Evolutionary conservation across 768 basidiomycete genomes (phyloP), one percentile per base, ranked within the genome.

Genomic region (Agaricus sinodeliciosus): DNA sequence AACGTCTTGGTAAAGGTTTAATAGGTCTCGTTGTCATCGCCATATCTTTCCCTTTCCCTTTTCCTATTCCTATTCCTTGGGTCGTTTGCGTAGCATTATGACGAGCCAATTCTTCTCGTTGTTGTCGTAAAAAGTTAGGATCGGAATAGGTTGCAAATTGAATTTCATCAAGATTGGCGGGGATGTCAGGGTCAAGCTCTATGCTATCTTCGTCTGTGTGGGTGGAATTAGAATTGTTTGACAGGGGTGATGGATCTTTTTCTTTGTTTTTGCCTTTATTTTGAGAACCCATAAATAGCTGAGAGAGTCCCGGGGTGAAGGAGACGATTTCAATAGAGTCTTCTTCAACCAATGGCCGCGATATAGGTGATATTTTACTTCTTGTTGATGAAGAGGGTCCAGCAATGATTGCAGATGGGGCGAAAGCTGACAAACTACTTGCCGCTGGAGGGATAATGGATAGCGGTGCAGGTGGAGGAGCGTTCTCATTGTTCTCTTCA

Each of bases 81-180:
- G 40, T 12, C 3, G 8, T 9, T 22, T 15, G 15, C 6, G 49
- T 41, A 9, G 36, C 27, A n/a, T 8, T 31, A 12, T n/a, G 19
- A 28, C 37, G 43, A 19, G 36, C 37, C 34, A 46, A 35, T 31
- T 41, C 51, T 13, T 52, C 43, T 7, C 25, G 18, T 31, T 46
- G 51, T 19, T 28, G 27, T 16, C 26, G 35, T 22, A 45, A 2
- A n/a, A 52, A 52, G 3, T 45, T 34, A n/a, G 51, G 43, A 45
- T 45, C 51, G 4, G 43, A 22, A 9, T 25, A 31, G 25, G 41
- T 31, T 18, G 51, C 44, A 3, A 44, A 41, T 43, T 72, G 69
- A 3, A 67, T 57, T 55, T 60, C 59, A 55, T 68, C 66, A 18
- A 70, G 59, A 8, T 57, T 57, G 22, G 63, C 61, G 53, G 65